Percentiles rank a stretch among this genome's conserved stretches.
Conservation (phyloP, 2,329 filamentous ascomycete species). For the Hirsutella thompsonii region DNA sequence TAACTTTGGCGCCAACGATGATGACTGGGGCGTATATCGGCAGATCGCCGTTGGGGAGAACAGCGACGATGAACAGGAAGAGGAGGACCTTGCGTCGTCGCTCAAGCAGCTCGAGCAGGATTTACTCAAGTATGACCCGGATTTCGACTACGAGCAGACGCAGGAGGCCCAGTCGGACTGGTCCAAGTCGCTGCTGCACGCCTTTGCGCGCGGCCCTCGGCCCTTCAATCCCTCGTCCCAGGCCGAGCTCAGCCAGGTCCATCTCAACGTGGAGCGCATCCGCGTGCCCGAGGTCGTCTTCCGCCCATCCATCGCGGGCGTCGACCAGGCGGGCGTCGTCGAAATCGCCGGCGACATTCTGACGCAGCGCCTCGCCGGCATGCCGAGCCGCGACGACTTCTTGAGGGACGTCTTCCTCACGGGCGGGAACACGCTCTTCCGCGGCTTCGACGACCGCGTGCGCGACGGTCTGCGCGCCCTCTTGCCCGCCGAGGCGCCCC, state of each 20-base stretch:
- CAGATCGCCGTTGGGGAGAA: conserved; percentile 74
- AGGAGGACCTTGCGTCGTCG: conserved; percentile 66
- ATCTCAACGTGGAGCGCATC: conserved; percentile 94
- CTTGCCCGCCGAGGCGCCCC: conserved; percentile 52
- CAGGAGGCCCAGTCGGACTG: conserved; percentile 88
- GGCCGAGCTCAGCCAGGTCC: conserved; percentile 71
- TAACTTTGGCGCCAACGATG: conserved; percentile 91
- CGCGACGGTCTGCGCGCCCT: conserved; percentile 58
- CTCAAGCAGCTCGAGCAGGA: conserved; percentile 73
- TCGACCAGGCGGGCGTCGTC: conserved; percentile 86
- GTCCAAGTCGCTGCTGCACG: conserved; percentile 83
- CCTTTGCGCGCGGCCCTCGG: conserved; percentile 77
- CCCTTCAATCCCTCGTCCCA: conserved; percentile 74
- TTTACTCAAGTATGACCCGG: conserved; percentile 72
- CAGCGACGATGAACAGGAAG: conserved; percentile 83
- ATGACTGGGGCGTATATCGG: conserved; percentile 95
- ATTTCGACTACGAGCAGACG: conserved; percentile 86
- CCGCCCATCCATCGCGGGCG: conserved; percentile 78
- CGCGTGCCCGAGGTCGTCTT: conserved; percentile 89
- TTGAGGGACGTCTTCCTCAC: conserved; percentile 85
- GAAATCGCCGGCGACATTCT: conserved; percentile 89
- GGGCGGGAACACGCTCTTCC: conserved; percentile 81
- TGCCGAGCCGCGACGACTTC: conserved; percentile 51
- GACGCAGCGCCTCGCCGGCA: conserved; percentile 58
- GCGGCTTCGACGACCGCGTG: conserved; percentile 75